Conservation (phyloP, 2,329 filamentous ascomycete species). For the Colletotrichum nymphaeae region DNA sequence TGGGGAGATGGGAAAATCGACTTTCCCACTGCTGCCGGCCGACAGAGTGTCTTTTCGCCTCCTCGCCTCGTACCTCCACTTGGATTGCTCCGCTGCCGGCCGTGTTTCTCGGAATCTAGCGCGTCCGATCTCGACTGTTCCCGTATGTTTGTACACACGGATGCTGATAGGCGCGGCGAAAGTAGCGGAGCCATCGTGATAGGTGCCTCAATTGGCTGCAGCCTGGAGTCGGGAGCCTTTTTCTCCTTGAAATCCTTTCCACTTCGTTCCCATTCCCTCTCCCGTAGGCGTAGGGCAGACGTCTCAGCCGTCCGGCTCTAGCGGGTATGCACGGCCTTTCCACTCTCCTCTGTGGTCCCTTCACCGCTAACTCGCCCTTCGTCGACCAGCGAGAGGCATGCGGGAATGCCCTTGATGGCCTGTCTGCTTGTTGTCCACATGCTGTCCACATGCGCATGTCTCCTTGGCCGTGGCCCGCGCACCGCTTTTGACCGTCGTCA, state of each 20-base stretch:
- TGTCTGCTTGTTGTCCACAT: background rate
- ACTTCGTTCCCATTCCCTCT: background rate
- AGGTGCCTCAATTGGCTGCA: conserved; percentile 11
- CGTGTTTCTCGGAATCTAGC: conserved; percentile 18
- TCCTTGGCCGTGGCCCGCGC: background rate
- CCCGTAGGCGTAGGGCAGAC: background rate
- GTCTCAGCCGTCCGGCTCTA: background rate
- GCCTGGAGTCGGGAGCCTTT: conserved; percentile 6
- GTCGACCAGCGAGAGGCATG: background rate
- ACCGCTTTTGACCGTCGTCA: conserved; percentile 4
- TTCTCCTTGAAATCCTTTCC: background rate
- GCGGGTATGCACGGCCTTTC: conserved; percentile 10
- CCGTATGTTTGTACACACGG: background rate
- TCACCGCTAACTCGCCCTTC: conserved; percentile 17
- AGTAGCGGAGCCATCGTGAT: conserved; percentile 22
- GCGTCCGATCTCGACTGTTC: conserved; percentile 16
- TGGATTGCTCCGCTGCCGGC: conserved; percentile 24
- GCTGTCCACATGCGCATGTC: conserved; percentile 12
- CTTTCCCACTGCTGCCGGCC: conserved; percentile 21
- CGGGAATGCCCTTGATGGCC: background rate
- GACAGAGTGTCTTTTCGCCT: conserved; percentile 7
- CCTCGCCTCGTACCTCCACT: conserved; percentile 20
- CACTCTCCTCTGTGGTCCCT: background rate
- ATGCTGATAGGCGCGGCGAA: conserved; percentile 5
- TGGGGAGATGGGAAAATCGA: conserved; percentile 16